Evolutionary conservation across 2,329 filamentous ascomycete genomes (phyloP).

Genomic region (Alternaria ethzedia): DNA sequence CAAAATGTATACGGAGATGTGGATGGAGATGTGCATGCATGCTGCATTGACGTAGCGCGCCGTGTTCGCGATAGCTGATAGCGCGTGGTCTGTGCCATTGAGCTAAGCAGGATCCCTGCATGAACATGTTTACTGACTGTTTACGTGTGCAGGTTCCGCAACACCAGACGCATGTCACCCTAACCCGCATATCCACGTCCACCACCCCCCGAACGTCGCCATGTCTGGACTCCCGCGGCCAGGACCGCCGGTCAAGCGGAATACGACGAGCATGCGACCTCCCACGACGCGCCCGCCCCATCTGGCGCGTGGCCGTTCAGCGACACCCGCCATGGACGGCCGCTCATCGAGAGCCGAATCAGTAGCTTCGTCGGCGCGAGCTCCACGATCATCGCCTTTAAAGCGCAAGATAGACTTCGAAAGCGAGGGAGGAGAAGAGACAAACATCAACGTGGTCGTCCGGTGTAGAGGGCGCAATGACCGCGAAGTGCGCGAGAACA

Average conservation of each 20-base stretch:
- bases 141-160: slow-evolving; percentile 24
- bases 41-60: slow-evolving; percentile 14
- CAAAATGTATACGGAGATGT: not conserved
- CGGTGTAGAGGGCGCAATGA: slow-evolving; percentile 92
- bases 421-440: slow-evolving; percentile 73
- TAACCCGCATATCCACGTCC: slow-evolving; percentile 24
- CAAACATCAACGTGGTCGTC: slow-evolving; percentile 97
- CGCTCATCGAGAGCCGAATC: slow-evolving; percentile 75
- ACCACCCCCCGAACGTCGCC: slow-evolving; percentile 19
- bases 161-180: slow-evolving; percentile 11
- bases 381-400: slow-evolving; percentile 55
- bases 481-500: slow-evolving; percentile 92
- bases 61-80: slow-evolving; percentile 1
- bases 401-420: slow-evolving; percentile 92
- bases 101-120: slow-evolving; percentile 3
- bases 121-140: slow-evolving; percentile 25
- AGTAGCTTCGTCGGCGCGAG: slow-evolving; percentile 60
- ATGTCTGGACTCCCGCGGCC: slow-evolving; percentile 65
- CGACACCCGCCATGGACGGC: slow-evolving; percentile 54
- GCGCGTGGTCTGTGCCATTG: slow-evolving; percentile 1
- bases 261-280: slow-evolving; percentile 59
- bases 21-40: slow-evolving; percentile 1
- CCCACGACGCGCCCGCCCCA: slow-evolving; percentile 61
- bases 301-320: slow-evolving; percentile 58
- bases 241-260: slow-evolving; percentile 57